Evolutionary conservation across 1,284 basidiomycete species (phyloP).

Genomic region (Pseudozyma sp.): DNA sequence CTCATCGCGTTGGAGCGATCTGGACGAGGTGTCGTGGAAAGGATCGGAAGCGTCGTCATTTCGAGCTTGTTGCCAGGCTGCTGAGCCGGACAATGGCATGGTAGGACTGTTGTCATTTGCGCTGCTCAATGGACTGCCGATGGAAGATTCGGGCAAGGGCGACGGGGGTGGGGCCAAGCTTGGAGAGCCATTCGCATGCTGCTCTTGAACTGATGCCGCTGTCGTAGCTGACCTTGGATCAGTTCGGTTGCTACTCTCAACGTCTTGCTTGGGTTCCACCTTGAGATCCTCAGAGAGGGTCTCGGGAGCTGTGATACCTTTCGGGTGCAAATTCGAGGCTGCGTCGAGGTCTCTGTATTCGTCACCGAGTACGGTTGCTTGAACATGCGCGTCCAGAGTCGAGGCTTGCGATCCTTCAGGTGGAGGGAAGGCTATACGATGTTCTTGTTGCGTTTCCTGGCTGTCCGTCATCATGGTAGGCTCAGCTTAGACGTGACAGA

Average conservation of each 20-base stretch:
- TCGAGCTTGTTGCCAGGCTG: conserved; percentile 1
- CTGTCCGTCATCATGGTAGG: no score
- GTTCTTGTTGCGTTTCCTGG: no score
- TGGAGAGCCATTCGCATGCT: conserved; percentile 2
- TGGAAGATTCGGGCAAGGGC: conserved; percentile 23
- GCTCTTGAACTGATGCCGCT: neutral
- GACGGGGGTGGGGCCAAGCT: conserved; percentile 19
- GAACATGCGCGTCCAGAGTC: no score
- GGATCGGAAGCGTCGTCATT: conserved; percentile 6
- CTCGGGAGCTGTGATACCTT: no score
- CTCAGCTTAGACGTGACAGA: no score
- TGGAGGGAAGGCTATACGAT: no score
- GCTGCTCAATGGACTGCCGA: conserved; percentile 34
- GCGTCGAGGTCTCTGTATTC: no score
- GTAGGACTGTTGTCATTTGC: conserved; percentile 25
- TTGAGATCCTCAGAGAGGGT: no score
- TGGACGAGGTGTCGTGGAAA: conserved; percentile 9
- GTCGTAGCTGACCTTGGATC: neutral
- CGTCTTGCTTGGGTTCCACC: neutral
- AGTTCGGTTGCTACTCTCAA: neutral
- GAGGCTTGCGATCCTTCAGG: no score
- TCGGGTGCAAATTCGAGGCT: no score
- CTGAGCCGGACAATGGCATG: conserved; percentile 17
- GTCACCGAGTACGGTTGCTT: no score
- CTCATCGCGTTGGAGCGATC: conserved; percentile 34